phyloP scores from a whole-genome alignment of 2,329 filamentous ascomycete species.

The Stagonosporopsis rhizophila region DNA sequence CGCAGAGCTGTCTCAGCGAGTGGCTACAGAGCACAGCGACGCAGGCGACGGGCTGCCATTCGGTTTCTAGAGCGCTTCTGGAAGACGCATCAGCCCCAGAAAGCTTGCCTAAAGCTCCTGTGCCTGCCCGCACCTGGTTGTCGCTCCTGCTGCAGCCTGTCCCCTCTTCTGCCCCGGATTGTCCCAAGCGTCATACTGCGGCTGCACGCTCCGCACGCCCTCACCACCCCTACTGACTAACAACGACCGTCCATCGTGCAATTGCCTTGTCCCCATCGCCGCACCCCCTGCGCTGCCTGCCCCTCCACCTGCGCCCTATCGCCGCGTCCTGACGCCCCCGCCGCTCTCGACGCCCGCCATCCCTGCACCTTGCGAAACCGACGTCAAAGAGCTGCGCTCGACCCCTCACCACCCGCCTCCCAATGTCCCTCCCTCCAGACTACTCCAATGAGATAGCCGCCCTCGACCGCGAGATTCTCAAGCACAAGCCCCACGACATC shows the following conservation, averaged over 20 bases:
- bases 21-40: slow-evolving; percentile 20
- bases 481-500: slow-evolving; percentile 67
- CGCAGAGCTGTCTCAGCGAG: slow-evolving; percentile 22
- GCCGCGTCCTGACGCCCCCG: slow-evolving; percentile 37
- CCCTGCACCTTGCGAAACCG: slow-evolving; percentile 46
- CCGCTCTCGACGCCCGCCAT: slow-evolving; percentile 40
- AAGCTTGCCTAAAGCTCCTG: slow-evolving; percentile 28
- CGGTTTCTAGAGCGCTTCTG: slow-evolving; percentile 41
- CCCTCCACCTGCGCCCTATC: slow-evolving; percentile 25
- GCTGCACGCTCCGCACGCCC: slow-evolving; percentile 22
- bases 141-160: slow-evolving; percentile 24
- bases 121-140: slow-evolving; percentile 24
- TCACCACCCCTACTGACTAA: slow-evolving; percentile 15
- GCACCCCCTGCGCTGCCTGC: slow-evolving; percentile 5
- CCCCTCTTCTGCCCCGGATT: slow-evolving; percentile 30
- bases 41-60: slow-evolving; percentile 11
- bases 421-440: slow-evolving; percentile 52
- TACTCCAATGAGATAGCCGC: slow-evolving; percentile 67
- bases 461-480: slow-evolving; percentile 67
- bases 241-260: slow-evolving; percentile 7
- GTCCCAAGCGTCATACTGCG: slow-evolving; percentile 24
- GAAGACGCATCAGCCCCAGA: slow-evolving; percentile 32
- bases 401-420: slow-evolving; percentile 43
- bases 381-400: slow-evolving; percentile 48
- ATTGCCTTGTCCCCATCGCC: slow-evolving; percentile 9